Conservation (phyloP, 1,284 basidiomycete species). For the Coniophora puteana region DNA sequence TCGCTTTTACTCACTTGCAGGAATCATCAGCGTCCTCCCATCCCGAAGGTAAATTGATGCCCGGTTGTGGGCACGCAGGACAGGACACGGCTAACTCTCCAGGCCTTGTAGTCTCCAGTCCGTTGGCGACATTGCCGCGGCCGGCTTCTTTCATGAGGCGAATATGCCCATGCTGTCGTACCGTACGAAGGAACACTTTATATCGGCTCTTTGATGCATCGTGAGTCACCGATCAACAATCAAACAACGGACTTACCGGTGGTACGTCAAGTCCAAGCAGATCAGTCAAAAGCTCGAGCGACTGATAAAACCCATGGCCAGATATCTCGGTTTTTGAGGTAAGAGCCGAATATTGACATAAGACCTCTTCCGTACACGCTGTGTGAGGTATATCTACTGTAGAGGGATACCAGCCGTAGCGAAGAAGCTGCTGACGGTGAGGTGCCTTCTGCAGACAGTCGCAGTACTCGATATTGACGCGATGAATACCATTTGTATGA, state of each 20-base stretch:
- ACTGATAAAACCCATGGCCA: no score
- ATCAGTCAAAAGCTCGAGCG: no score
- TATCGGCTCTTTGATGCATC: conserved; percentile 13
- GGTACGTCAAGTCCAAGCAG: no score
- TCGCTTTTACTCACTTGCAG: no score
- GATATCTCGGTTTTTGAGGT: conserved; percentile 9
- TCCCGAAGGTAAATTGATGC: conserved; percentile 6
- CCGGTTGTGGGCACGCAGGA: conserved; percentile 11
- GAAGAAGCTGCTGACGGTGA: conserved; percentile 8
- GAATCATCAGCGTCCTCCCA: conserved; percentile 8
- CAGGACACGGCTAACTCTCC: conserved; percentile 12
- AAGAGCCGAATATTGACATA: conserved; percentile 13
- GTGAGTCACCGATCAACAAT: no score
- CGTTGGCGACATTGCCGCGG: conserved; percentile 10
- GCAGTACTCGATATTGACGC: conserved; percentile 2
- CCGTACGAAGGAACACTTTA: conserved; percentile 12
- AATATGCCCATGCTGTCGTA: conserved; percentile 14
- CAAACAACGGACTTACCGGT: no score
- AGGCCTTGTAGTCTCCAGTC: conserved; percentile 6
- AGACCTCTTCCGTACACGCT: conserved; percentile 9
- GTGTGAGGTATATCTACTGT: conserved; percentile 6
- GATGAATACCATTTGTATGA: conserved; percentile 1
- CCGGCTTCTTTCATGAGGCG: conserved; percentile 17
- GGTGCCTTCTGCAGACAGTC: conserved; percentile 4
- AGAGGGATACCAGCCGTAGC: conserved; percentile 9